These are phyloP conservation scores for Ogataea nitratoaversa DNA, from an alignment of 805 yeast genomes.

Conservation along the genomic window DNA sequence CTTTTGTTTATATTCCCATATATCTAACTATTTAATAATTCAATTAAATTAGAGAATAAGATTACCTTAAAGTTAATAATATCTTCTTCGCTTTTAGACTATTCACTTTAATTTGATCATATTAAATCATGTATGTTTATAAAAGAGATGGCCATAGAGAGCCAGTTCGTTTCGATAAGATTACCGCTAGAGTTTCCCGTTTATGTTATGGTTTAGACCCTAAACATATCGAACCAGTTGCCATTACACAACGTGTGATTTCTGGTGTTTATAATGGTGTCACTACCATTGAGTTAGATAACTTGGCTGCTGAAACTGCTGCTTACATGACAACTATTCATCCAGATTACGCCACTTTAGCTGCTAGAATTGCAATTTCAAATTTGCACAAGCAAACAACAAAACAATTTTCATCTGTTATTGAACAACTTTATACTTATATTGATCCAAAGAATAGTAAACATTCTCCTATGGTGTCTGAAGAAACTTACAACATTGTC, in stretches of 20 bases:
- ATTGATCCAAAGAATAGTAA: conserved; percentile 73
- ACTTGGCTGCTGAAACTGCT: conserved; percentile 89
- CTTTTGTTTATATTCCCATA: neutral
- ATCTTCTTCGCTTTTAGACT: too few species aligned
- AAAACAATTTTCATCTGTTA: conserved; percentile 75
- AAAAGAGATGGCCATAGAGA: conserved; percentile 94
- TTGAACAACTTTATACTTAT: conserved; percentile 68
- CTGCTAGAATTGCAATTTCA: conserved; percentile 94
- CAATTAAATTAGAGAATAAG: too few species aligned
- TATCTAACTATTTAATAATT: neutral
- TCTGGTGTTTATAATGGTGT: conserved; percentile 98
- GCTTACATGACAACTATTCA: conserved; percentile 97
- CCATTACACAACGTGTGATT: conserved; percentile 92
- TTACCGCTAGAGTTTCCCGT: conserved; percentile 91
- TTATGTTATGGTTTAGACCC: conserved; percentile 93
- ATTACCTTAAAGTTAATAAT: too few species aligned
- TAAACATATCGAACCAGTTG: conserved; percentile 88
- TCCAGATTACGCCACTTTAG: conserved; percentile 94
- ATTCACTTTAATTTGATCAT: neutral
- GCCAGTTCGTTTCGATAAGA: conserved; percentile 92
- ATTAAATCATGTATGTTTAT: conserved; percentile 62
- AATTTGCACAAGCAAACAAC: conserved; percentile 93
- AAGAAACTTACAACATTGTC: conserved; percentile 61
- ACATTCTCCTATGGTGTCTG: conserved; percentile 66
- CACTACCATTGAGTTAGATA: conserved; percentile 81